Percentiles rank a stretch among this genome's conserved stretches.
phyloP scores from a whole-genome alignment of 306 rosid species.

The Vigna unguiculata region DNA sequence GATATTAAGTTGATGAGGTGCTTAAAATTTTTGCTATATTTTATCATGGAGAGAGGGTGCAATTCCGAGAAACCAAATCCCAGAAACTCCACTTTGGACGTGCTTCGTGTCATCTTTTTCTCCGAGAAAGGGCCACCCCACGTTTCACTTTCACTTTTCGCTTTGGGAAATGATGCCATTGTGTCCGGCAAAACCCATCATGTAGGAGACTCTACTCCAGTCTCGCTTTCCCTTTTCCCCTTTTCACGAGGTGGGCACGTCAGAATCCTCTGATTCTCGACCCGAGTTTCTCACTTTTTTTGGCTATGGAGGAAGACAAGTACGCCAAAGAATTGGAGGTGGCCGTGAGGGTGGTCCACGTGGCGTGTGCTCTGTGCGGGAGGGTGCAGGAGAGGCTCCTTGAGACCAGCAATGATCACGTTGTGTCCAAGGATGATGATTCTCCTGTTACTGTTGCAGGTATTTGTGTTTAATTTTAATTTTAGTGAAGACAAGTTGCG shows the following conservation, averaged over 20 bases:
- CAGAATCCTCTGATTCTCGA: conserved; percentile 25
- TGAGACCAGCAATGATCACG: conserved; percentile 47
- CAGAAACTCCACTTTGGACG: neutral
- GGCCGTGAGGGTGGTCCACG: conserved; percentile 87
- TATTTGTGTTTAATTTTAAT: conserved; percentile 39
- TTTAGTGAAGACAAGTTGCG: neutral
- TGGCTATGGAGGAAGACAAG: conserved; percentile 62
- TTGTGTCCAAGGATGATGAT: conserved; percentile 85
- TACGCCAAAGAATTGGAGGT: conserved; percentile 74
- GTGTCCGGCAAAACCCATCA: conserved; percentile 27
- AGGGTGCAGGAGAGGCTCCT: conserved; percentile 75
- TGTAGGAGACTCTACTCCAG: conserved; percentile 19
- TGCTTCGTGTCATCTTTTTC: conserved; percentile 19
- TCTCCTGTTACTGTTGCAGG: conserved; percentile 96
- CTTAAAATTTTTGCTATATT: neutral
- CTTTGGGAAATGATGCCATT: conserved; percentile 50
- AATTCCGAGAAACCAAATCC: conserved; percentile 13
- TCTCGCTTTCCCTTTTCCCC: neutral
- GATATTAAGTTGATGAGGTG: neutral
- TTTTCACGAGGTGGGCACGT: conserved; percentile 38
- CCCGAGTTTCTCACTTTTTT: conserved; percentile 16
- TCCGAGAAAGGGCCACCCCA: conserved; percentile 7
- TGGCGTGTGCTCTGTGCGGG: conserved; percentile 82
- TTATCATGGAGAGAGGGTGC: conserved; percentile 11
- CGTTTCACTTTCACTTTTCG: conserved; percentile 23